Percentiles rank a stretch among this genome's conserved stretches.
These are phyloP conservation scores for Talinum fruticosum DNA, from an alignment of 148 eudicot species.

Conservation along the genomic window DNA sequence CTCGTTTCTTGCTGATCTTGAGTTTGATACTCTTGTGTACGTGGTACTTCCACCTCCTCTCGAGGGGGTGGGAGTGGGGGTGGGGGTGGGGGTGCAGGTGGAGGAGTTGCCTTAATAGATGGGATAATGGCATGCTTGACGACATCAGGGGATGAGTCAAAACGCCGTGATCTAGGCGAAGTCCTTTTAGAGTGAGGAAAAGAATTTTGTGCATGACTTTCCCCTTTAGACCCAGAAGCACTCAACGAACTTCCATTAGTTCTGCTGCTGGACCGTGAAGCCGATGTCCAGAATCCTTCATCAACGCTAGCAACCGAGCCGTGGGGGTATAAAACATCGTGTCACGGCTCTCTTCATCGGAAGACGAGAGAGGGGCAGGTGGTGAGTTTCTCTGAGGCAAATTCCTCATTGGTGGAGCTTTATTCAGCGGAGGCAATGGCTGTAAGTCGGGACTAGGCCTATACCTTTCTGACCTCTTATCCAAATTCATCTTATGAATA, in stretches of 20 bases:
- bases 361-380: conserved; percentile 49
- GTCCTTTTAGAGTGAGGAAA: conserved; percentile 76
- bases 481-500: conserved; percentile 54
- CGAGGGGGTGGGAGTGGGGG: background rate
- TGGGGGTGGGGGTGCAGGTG: too few relatives aligned
- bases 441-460: conserved; percentile 85
- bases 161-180: conserved; percentile 65
- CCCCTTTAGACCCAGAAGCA: conserved; percentile 16
- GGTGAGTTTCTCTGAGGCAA: conserved; percentile 50
- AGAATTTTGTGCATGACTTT: conserved; percentile 17
- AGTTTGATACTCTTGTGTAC: conserved; percentile 14
- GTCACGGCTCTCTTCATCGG: conserved; percentile 66
- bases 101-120: conserved; percentile 42
- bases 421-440: conserved; percentile 72
- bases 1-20: conserved; percentile 17
- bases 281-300: conserved; percentile 43
- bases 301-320: conserved; percentile 66
- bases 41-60: conserved; percentile 10
- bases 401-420: conserved; percentile 40
- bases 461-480: conserved; percentile 53
- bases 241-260: conserved; percentile 18
- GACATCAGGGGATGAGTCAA: conserved; percentile 49
- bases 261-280: conserved; percentile 27
- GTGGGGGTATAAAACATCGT: conserved; percentile 59
- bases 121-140: conserved; percentile 53